Conservation (phyloP, 805 yeast species). For the Yarrowia sp. region DNA sequence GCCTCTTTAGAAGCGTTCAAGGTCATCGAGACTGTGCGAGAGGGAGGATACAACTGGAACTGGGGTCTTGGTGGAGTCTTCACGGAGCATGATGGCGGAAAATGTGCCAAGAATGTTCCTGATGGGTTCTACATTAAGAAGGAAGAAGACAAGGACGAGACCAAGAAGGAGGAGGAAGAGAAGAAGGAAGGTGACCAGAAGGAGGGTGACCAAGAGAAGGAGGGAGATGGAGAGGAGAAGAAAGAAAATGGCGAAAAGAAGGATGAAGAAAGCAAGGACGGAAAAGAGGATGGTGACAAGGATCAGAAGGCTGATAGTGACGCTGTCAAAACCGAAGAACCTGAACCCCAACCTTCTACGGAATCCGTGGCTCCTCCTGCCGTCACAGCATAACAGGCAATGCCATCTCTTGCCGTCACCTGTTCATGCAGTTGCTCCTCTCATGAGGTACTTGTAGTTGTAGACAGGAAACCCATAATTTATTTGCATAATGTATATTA, state of each 20-base stretch:
- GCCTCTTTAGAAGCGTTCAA: slow-evolving; percentile 81
- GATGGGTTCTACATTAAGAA: slow-evolving; percentile 64
- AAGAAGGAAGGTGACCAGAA: not conserved
- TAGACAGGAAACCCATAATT: not conserved
- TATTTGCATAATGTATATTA: not conserved
- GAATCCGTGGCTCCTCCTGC: not conserved
- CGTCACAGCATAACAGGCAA: slow-evolving; percentile 10
- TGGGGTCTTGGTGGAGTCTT: slow-evolving; percentile 56
- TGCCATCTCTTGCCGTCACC: no score
- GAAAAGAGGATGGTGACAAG: not conserved
- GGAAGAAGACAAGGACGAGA: not conserved
- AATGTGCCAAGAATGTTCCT: slow-evolving; percentile 81
- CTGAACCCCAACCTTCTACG: not conserved
- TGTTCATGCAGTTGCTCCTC: no score
- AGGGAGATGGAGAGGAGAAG: not conserved
- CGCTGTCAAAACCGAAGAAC: not conserved
- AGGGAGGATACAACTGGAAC: slow-evolving; percentile 62
- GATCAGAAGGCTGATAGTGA: not conserved
- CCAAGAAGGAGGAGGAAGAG: not conserved
- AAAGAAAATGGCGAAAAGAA: not conserved
- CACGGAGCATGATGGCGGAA: slow-evolving; percentile 50
- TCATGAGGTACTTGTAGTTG: no score
- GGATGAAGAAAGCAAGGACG: not conserved
- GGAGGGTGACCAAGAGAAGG: not conserved
- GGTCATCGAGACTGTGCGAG: slow-evolving; percentile 59